Conservation (phyloP, 495 filamentous ascomycete genomes). For the Penicillium herquei region DNA sequence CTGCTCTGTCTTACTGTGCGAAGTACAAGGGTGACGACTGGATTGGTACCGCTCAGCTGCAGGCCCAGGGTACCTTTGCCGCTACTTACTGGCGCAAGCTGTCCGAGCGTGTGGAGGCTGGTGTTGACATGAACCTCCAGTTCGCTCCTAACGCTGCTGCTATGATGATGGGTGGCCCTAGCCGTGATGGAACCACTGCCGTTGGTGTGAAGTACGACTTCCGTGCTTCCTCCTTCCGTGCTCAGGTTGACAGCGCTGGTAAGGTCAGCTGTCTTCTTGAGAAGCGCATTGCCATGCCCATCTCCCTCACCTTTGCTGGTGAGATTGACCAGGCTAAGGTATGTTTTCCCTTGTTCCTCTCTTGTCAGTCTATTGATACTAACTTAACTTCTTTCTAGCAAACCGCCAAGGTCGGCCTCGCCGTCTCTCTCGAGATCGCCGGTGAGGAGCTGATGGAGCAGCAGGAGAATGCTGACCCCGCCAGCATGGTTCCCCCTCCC, state of each 20-base stretch:
- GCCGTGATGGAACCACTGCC: conserved; percentile 84
- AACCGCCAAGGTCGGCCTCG: conserved; percentile 90
- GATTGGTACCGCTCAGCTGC: conserved; percentile 83
- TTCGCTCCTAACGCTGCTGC: conserved; percentile 63
- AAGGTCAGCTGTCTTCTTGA: conserved; percentile 91
- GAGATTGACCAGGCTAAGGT: conserved; percentile 98
- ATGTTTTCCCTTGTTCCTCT: conserved; percentile 30
- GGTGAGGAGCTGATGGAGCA: conserved; percentile 89
- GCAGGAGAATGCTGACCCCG: conserved; percentile 64
- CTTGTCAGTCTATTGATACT: conserved; percentile 10
- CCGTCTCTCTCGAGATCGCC: conserved; percentile 88
- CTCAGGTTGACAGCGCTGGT: conserved; percentile 91
- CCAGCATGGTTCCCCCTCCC: conserved; percentile 49
- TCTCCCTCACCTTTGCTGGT: conserved; percentile 89
- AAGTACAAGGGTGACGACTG: conserved; percentile 88
- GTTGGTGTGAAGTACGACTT: conserved; percentile 99
- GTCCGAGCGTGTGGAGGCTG: conserved; percentile 94
- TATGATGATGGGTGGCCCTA: conserved; percentile 66
- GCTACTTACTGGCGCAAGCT: conserved; percentile 94
- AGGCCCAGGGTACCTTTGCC: conserved; percentile 78
- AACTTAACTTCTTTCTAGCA: conserved; percentile 57
- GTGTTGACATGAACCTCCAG: conserved; percentile 89
- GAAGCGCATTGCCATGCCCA: conserved; percentile 88
- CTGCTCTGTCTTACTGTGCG: conserved; percentile 80
- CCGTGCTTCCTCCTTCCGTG: conserved; percentile 87